Conservation (phyloP, 2,329 filamentous ascomycete species). For the Coleophoma eucalyptorum region DNA sequence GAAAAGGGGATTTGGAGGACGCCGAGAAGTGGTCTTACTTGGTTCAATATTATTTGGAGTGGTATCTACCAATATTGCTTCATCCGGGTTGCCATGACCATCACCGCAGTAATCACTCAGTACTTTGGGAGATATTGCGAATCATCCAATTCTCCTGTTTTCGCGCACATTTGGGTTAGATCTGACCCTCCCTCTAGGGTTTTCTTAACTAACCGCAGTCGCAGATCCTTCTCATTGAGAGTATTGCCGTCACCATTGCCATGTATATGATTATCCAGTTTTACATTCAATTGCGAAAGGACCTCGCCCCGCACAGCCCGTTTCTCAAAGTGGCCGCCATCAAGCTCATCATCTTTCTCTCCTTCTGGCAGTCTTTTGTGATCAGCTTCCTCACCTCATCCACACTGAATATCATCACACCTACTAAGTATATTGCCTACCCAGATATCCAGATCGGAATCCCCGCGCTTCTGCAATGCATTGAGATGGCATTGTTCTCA, state of each 20-base stretch:
- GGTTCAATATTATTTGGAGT: slow-evolving; percentile 86
- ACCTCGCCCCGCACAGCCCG: slow-evolving; percentile 65
- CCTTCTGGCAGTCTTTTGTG: slow-evolving; percentile 75
- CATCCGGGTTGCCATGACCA: slow-evolving; percentile 73
- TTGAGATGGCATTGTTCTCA: slow-evolving; percentile 82
- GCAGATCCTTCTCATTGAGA: slow-evolving; percentile 65
- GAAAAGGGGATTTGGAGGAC: slow-evolving; percentile 65
- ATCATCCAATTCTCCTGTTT: slow-evolving; percentile 70
- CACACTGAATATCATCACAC: slow-evolving; percentile 52
- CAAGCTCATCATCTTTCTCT: slow-evolving; percentile 88
- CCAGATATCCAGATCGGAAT: slow-evolving; percentile 80
- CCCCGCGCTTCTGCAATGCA: slow-evolving; percentile 70
- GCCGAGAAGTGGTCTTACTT: slow-evolving; percentile 78
- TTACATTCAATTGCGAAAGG: slow-evolving; percentile 70
- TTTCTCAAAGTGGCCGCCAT: slow-evolving; percentile 82
- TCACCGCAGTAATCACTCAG: slow-evolving; percentile 72
- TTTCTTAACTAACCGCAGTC: slow-evolving; percentile 7
- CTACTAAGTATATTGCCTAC: slow-evolving; percentile 59
- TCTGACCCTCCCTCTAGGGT: background rate
- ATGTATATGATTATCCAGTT: slow-evolving; percentile 91
- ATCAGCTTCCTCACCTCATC: slow-evolving; percentile 56
- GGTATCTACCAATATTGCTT: slow-evolving; percentile 85
- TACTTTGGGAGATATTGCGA: slow-evolving; percentile 71
- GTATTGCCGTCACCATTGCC: slow-evolving; percentile 69
- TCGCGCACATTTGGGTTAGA: slow-evolving; percentile 79